phyloP scores from a whole-genome alignment of 768 basidiomycete genomes.

The Grammothele lineata region DNA sequence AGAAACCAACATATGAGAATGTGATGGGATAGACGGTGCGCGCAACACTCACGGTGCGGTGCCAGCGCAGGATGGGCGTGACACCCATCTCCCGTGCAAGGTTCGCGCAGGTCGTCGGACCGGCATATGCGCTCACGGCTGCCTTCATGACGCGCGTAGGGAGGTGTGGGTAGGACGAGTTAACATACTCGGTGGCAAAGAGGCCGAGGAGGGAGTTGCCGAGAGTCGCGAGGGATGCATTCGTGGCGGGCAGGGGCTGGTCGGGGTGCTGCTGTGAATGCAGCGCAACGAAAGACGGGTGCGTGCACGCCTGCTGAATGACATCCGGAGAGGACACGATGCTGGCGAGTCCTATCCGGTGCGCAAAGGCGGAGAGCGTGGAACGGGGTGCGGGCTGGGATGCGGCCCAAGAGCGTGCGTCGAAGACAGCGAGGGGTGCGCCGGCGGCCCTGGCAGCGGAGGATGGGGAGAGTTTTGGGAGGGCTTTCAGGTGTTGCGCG shows the following conservation, averaged over 20 bases:
- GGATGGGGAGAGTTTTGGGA: slow-evolving; percentile 46
- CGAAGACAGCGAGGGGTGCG: slow-evolving; percentile 39
- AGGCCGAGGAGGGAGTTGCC: slow-evolving; percentile 90
- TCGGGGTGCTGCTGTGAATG: slow-evolving; percentile 55
- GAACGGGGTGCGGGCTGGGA: slow-evolving; percentile 69
- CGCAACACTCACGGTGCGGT: slow-evolving; percentile 54
- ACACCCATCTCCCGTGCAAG: slow-evolving; percentile 88
- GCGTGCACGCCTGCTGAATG: slow-evolving; percentile 75
- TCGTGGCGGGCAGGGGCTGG: slow-evolving; percentile 53
- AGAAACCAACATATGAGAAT: neutral
- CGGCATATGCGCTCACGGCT: slow-evolving; percentile 89
- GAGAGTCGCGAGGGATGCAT: slow-evolving; percentile 68
- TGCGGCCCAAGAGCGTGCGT: slow-evolving; percentile 63
- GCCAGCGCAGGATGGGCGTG: slow-evolving; percentile 74
- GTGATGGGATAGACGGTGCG: neutral
- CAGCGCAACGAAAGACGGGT: slow-evolving; percentile 60
- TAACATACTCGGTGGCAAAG: slow-evolving; percentile 81
- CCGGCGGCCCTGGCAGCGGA: slow-evolving; percentile 11
- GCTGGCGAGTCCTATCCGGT: slow-evolving; percentile 67
- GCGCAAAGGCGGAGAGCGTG: slow-evolving; percentile 70
- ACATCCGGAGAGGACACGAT: slow-evolving; percentile 50
- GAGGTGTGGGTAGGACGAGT: slow-evolving; percentile 80
- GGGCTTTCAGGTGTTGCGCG: slow-evolving; percentile 50
- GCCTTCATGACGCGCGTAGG: slow-evolving; percentile 91
- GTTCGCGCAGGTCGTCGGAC: slow-evolving; percentile 74